These are phyloP conservation scores for Mycena kentingensis DNA, from an alignment of 768 basidiomycete species.

Conservation along the genomic window DNA sequence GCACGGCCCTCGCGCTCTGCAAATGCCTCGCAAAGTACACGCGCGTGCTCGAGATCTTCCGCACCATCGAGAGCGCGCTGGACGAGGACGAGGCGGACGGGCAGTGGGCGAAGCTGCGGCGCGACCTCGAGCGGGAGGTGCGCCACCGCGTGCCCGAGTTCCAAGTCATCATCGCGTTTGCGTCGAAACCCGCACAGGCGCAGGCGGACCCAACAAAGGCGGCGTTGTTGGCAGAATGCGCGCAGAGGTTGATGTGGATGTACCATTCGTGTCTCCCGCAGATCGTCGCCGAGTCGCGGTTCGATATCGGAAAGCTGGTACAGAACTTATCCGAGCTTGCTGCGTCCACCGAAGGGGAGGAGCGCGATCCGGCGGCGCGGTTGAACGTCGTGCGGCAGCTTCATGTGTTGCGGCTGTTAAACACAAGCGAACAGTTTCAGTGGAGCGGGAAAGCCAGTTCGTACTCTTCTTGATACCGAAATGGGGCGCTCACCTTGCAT, in stretches of 20 bases:
- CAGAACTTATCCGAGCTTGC: slow-evolving; percentile 39
- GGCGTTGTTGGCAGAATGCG: slow-evolving; percentile 74
- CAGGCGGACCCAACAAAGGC: slow-evolving; percentile 40
- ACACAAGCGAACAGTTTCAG: slow-evolving; percentile 74
- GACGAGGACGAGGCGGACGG: slow-evolving; percentile 66
- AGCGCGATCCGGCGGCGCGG: slow-evolving; percentile 22
- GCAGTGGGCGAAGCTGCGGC: slow-evolving; percentile 67
- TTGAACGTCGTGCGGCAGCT: slow-evolving; percentile 63
- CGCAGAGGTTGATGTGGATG: slow-evolving; percentile 80
- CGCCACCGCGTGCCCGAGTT: slow-evolving; percentile 83
- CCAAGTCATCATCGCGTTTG: slow-evolving; percentile 81
- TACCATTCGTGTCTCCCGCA: slow-evolving; percentile 80
- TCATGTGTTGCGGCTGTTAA: slow-evolving; percentile 75
- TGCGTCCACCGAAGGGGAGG: slow-evolving; percentile 6
- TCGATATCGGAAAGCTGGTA: slow-evolving; percentile 84
- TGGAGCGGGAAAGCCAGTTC: slow-evolving; percentile 77
- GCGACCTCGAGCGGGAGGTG: slow-evolving; percentile 75
- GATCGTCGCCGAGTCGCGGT: slow-evolving; percentile 75
- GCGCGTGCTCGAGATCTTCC: slow-evolving; percentile 51
- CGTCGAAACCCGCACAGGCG: slow-evolving; percentile 47
- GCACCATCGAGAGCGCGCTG: slow-evolving; percentile 50
- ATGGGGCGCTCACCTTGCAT: slow-evolving; percentile 26
- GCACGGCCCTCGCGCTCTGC: slow-evolving; percentile 74
- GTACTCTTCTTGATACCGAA: slow-evolving; percentile 18
- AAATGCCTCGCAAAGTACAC: slow-evolving; percentile 76